A percentile compares a stretch with the other conserved stretches of the same genome.
Evolutionary conservation across 2,329 filamentous ascomycete species (phyloP).

Genomic region (Colletotrichum higginsianum): DNA sequence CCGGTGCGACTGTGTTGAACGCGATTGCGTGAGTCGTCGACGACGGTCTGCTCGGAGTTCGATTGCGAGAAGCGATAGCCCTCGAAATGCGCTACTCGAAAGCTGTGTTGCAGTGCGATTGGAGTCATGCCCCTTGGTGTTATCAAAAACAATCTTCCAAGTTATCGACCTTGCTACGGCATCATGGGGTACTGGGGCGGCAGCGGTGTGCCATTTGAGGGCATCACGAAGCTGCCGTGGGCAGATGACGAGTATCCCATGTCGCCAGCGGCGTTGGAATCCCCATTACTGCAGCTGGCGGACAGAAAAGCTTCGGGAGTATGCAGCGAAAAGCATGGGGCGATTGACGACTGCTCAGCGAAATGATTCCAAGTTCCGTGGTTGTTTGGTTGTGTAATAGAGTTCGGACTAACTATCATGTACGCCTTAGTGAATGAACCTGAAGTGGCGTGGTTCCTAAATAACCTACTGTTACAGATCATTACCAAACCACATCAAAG

Average conservation of each 20-base stretch:
- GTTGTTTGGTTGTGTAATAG: slow-evolving; percentile 59
- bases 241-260: slow-evolving; percentile 61
- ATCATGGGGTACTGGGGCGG: slow-evolving; percentile 59
- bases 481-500: too few species aligned
- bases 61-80: too few species aligned
- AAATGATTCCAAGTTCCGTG: slow-evolving; percentile 65
- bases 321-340: slow-evolving; percentile 66
- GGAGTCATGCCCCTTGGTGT: too few species aligned
- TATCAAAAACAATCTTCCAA: slow-evolving; percentile 52
- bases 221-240: slow-evolving; percentile 55
- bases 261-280: slow-evolving; percentile 59
- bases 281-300: slow-evolving; percentile 59
- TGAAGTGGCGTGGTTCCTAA: too few species aligned
- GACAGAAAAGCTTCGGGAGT: slow-evolving; percentile 57
- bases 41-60: too few species aligned
- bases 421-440: too few species aligned
- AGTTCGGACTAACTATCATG: slow-evolving; percentile 49
- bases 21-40: too few species aligned
- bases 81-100: too few species aligned
- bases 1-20: too few species aligned
- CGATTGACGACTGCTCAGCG: slow-evolving; percentile 65
- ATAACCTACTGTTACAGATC: too few species aligned
- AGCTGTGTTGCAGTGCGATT: too few species aligned
- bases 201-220: slow-evolving; percentile 48
- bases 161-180: slow-evolving; percentile 54